These are phyloP conservation scores for Boletus semigastroideus DNA, from an alignment of 1,284 basidiomycete species.

Conservation along the genomic window DNA sequence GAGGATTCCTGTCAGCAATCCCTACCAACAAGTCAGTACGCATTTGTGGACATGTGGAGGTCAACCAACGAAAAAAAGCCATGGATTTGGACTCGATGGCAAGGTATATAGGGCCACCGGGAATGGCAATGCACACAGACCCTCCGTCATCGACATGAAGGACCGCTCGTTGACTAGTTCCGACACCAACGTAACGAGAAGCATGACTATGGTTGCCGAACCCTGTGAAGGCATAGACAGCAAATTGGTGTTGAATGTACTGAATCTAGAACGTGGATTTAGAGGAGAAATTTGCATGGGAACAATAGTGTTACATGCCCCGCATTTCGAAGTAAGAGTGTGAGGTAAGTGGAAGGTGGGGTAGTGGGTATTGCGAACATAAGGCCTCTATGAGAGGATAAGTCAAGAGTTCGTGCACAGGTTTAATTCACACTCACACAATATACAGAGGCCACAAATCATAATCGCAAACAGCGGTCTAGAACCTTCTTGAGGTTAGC, in stretches of 20 bases:
- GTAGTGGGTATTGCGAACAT: slow-evolving; percentile 48
- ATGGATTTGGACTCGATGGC: slow-evolving; percentile 11
- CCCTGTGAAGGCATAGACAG: slow-evolving; percentile 57
- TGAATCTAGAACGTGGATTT: slow-evolving; percentile 42
- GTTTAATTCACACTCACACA: slow-evolving; percentile 34
- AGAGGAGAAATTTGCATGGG: neutral
- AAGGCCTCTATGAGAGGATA: slow-evolving; percentile 35
- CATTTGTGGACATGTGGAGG: too few species aligned
- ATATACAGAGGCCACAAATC: slow-evolving; percentile 73
- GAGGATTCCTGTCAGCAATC: slow-evolving; percentile 15
- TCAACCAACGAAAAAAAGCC: slow-evolving; percentile 13
- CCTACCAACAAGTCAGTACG: slow-evolving; percentile 5
- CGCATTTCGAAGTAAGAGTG: slow-evolving; percentile 54
- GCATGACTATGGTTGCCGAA: slow-evolving; percentile 44
- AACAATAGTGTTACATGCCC: slow-evolving; percentile 36
- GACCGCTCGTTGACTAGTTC: slow-evolving; percentile 48
- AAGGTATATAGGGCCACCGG: slow-evolving; percentile 14
- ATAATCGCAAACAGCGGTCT: slow-evolving; percentile 58
- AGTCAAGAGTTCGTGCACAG: neutral
- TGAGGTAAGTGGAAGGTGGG: slow-evolving; percentile 55
- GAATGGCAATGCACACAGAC: slow-evolving; percentile 46
- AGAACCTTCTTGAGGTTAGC: slow-evolving; percentile 54
- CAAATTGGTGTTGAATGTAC: slow-evolving; percentile 59
- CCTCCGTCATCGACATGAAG: slow-evolving; percentile 46
- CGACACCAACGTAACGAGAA: slow-evolving; percentile 43